phyloP scores from a whole-genome alignment of 2,329 filamentous ascomycete genomes.

The Ascomycota sp. region DNA sequence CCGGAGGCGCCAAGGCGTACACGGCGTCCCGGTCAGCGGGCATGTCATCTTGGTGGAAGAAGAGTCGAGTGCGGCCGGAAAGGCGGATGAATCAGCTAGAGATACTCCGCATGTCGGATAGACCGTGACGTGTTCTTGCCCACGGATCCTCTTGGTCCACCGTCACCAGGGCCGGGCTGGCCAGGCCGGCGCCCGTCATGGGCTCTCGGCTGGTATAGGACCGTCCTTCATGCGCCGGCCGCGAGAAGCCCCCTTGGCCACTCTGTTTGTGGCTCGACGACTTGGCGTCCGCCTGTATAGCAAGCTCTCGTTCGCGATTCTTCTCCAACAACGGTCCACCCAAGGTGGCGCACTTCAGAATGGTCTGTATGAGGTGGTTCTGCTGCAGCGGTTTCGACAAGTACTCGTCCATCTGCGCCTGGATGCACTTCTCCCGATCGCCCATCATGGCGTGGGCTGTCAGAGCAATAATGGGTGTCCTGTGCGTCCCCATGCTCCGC shows the following conservation, averaged over 20 bases:
- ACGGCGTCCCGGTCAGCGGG: slow-evolving; percentile 1
- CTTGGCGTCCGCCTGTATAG: slow-evolving; percentile 27
- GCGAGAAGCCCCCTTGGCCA: slow-evolving; percentile 14
- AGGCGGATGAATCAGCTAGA: slow-evolving; percentile 11
- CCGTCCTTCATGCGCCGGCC: slow-evolving; percentile 30
- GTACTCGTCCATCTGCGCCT: slow-evolving; percentile 98
- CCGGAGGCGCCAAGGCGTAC: background rate
- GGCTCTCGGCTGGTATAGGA: slow-evolving; percentile 50
- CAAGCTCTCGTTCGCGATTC: slow-evolving; percentile 40
- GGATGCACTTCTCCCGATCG: slow-evolving; percentile 92
- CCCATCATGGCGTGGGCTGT: slow-evolving; percentile 98
- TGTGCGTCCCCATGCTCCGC: slow-evolving; percentile 53
- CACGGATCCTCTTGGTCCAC: slow-evolving; percentile 25
- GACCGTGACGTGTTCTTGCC: slow-evolving; percentile 26
- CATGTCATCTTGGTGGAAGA: slow-evolving; percentile 12
- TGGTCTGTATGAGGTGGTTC: slow-evolving; percentile 93
- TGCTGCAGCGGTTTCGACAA: slow-evolving; percentile 91
- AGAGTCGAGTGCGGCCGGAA: slow-evolving; percentile 7
- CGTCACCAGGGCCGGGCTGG: slow-evolving; percentile 38
- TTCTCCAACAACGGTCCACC: slow-evolving; percentile 67
- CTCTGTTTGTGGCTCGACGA: slow-evolving; percentile 19
- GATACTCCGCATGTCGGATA: slow-evolving; percentile 18
- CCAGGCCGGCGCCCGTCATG: slow-evolving; percentile 28
- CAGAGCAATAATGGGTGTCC: slow-evolving; percentile 88
- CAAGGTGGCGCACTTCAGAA: slow-evolving; percentile 87